Evolutionary conservation across 768 basidiomycete genomes (phyloP).

Genomic region (Amyloporia xantha): DNA sequence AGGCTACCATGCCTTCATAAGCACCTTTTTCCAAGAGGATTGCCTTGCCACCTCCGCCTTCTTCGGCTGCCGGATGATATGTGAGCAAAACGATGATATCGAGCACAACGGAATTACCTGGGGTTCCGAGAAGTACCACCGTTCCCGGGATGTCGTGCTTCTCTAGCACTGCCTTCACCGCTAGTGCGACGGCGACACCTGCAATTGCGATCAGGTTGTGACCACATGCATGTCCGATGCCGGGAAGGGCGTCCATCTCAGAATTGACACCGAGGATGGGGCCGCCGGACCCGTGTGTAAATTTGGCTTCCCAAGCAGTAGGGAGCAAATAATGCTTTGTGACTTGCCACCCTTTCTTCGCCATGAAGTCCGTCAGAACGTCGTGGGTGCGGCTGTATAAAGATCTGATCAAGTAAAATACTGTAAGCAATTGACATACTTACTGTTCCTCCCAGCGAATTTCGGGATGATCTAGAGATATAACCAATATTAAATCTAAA

Average conservation of each 20-base stretch:
- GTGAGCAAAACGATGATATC: not conserved
- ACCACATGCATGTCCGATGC: conserved; percentile 63
- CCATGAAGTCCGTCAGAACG: conserved; percentile 60
- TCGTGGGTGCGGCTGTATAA: conserved; percentile 65
- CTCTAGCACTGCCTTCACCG: conserved; percentile 57
- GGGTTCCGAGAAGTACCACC: conserved; percentile 70
- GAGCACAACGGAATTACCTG: conserved; percentile 38
- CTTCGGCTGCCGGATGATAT: conserved; percentile 50
- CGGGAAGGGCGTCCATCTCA: conserved; percentile 46
- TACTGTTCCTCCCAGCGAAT: conserved; percentile 65
- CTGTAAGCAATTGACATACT: conserved; percentile 1
- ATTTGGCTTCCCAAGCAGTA: conserved; percentile 74
- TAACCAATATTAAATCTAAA: too few relatives aligned
- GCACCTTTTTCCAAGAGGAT: conserved; percentile 62
- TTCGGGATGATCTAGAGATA: conserved; percentile 62
- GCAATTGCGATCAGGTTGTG: conserved; percentile 78
- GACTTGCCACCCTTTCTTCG: conserved; percentile 54
- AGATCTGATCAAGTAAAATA: not conserved
- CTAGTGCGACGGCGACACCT: conserved; percentile 67
- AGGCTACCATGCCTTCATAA: conserved; percentile 71
- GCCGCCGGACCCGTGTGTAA: conserved; percentile 57
- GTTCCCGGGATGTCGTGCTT: conserved; percentile 59
- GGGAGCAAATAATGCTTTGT: conserved; percentile 52
- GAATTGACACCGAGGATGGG: conserved; percentile 74
- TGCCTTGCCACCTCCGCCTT: conserved; percentile 71